phyloP scores from a whole-genome alignment of 495 filamentous ascomycete species.

The Aspergillus carlsbadensis region DNA sequence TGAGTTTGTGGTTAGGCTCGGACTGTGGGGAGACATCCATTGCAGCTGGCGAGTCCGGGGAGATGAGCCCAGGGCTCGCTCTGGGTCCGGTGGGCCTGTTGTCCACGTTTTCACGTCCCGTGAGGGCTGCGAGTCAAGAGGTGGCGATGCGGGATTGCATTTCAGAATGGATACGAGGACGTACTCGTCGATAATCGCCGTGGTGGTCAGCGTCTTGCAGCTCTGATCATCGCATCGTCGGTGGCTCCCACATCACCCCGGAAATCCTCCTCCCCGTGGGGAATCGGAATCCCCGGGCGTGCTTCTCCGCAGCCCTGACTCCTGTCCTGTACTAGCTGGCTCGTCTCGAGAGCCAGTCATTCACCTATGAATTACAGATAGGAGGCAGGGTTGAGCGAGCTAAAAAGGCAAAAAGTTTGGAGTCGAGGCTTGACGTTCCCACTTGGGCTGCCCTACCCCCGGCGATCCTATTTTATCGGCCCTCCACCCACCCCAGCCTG shows the following conservation, averaged over 20 bases:
- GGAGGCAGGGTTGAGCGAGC: not conserved
- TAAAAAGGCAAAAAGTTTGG: not conserved
- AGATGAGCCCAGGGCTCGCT: not conserved
- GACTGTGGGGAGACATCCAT: too few species aligned
- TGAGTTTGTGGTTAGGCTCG: not conserved
- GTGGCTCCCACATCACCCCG: not conserved
- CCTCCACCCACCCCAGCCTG: conserved; percentile 1
- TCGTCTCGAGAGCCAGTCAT: too few species aligned
- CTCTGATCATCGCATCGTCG: too few species aligned
- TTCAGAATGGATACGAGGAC: not conserved
- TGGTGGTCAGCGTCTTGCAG: not conserved
- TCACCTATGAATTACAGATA: too few species aligned
- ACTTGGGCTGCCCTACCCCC: not conserved
- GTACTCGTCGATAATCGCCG: too few species aligned
- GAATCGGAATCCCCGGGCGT: not conserved
- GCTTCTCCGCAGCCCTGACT: conserved; percentile 3
- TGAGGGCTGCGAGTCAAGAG: conserved; percentile 2
- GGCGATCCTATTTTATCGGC: conserved; percentile 1
- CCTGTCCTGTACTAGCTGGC: too few species aligned
- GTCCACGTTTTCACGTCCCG: not conserved
- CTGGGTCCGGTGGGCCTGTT: not conserved
- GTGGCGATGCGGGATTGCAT: not conserved
- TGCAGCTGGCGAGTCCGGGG: conserved; percentile 3
- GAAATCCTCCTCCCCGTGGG: conserved; percentile 13
- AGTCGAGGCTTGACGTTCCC: not conserved